Percentiles rank a stretch among this genome's conserved stretches.
Evolutionary conservation across 129 eudicot species (phyloP).

Genomic region (Lonicera japonica): DNA sequence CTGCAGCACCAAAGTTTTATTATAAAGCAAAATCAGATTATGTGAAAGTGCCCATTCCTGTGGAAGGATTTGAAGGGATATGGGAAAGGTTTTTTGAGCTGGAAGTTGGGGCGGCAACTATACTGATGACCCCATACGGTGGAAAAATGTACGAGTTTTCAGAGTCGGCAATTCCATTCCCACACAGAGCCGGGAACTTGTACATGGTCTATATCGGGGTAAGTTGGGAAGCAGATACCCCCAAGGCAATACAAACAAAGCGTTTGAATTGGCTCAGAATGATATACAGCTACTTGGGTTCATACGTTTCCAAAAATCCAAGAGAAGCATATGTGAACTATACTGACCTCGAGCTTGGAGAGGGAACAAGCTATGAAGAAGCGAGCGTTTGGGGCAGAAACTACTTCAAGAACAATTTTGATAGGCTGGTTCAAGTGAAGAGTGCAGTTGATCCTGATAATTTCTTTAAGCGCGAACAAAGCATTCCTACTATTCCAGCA

Average conservation of each 20-base stretch:
- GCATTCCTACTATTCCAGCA: neutral
- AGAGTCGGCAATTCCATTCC: constrained; percentile 23
- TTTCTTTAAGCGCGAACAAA: neutral
- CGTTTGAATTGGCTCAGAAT: neutral
- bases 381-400: neutral
- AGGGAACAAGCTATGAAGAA: neutral
- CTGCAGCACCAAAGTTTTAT: neutral
- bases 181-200: constrained; percentile 34
- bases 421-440: neutral
- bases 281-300: constrained; percentile 4
- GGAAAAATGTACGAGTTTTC: constrained; percentile 30
- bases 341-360: neutral
- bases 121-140: constrained; percentile 20
- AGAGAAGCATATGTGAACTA: neutral
- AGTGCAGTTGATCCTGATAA: neutral
- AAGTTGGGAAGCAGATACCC: constrained; percentile 13
- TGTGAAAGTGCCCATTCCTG: constrained; percentile 20
- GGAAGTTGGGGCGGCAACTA: neutral
- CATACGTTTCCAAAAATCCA: neutral
- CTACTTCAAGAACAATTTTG: neutral
- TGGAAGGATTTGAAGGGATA: constrained; percentile 11
- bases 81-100: constrained; percentile 6
- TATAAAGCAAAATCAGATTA: constrained; percentile 30
- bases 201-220: constrained; percentile 14
- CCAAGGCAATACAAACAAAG: neutral